phyloP scores from a whole-genome alignment of 208 protist species.

The Crithidia bombi region DNA sequence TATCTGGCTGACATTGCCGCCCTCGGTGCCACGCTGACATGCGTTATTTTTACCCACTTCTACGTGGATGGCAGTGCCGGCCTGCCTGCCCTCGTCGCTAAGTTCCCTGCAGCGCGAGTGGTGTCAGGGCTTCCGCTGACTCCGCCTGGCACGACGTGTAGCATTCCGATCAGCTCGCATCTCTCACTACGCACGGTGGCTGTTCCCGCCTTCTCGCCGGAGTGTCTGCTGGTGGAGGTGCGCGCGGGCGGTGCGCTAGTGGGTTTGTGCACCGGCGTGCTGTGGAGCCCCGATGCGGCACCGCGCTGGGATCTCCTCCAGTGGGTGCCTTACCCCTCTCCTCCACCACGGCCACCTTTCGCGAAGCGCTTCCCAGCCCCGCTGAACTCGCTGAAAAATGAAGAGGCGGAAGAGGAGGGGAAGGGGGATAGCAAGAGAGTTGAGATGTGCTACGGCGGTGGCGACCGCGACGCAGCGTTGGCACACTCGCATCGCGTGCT shows the following conservation, averaged over 20 bases:
- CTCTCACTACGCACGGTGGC: constrained; percentile 44
- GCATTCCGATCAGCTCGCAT: constrained; percentile 13
- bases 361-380: neutral
- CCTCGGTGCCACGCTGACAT: constrained; percentile 38
- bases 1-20: constrained; percentile 50
- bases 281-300: constrained; percentile 56
- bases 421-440: neutral
- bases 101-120: constrained; percentile 31
- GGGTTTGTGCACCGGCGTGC: constrained; percentile 66
- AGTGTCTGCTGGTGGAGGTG: constrained; percentile 72
- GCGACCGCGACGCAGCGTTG: constrained; percentile 20
- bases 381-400: neutral
- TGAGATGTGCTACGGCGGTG: constrained; percentile 1
- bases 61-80: constrained; percentile 69
- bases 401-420: neutral
- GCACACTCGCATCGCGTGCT: constrained; percentile 46
- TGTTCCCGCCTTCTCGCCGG: constrained; percentile 69
- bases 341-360: neutral
- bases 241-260: constrained; percentile 35
- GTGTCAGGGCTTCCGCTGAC: constrained; percentile 34
- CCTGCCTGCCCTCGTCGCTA: constrained; percentile 33
- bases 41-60: constrained; percentile 72
- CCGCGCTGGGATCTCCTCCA: constrained; percentile 56
- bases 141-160: constrained; percentile 23
- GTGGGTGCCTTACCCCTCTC: constrained; percentile 9